A percentile compares a stretch with the other conserved stretches of the same genome.
Conservation (phyloP, 2,329 filamentous ascomycete genomes). For the Fusarium acutatum region DNA sequence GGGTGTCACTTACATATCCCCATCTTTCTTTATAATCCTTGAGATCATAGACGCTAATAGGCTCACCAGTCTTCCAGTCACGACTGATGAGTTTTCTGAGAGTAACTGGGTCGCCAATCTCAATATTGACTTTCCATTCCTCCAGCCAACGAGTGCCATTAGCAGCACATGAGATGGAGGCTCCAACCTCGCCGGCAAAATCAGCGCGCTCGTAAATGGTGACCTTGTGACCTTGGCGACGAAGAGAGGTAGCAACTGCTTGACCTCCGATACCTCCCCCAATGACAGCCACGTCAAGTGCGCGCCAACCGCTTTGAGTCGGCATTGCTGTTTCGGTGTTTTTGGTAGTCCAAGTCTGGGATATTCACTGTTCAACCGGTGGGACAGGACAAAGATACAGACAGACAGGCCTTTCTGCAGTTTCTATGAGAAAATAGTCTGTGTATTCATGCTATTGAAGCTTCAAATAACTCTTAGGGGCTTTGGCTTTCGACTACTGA, state of each 20-base stretch:
- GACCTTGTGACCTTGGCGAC: not conserved
- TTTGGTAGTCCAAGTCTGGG: not conserved
- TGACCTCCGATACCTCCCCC: not conserved
- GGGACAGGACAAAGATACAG: not conserved
- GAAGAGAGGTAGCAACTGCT: not conserved
- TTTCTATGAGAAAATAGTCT: not conserved
- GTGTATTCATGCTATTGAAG: not conserved
- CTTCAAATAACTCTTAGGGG: not conserved
- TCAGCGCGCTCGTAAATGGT: not conserved
- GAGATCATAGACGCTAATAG: not conserved
- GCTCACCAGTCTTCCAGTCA: not conserved
- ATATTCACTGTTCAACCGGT: not conserved
- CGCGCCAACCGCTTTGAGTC: not conserved
- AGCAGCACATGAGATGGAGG: not conserved
- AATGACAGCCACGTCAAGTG: not conserved
- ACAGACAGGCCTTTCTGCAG: rapidly evolving
- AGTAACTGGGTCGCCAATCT: not conserved
- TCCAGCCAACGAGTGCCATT: not conserved
- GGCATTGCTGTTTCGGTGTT: not conserved
- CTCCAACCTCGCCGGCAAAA: not conserved
- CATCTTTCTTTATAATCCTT: not conserved
- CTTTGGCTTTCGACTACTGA: too few species aligned
- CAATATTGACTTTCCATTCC: not conserved
- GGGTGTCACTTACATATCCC: not conserved
- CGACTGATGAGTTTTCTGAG: not conserved